Percentiles rank a stretch among this genome's conserved stretches.
These are phyloP conservation scores for Nicotiana tomentosiformis DNA, from an alignment of 257 asterid genomes.

Conservation along the genomic window DNA sequence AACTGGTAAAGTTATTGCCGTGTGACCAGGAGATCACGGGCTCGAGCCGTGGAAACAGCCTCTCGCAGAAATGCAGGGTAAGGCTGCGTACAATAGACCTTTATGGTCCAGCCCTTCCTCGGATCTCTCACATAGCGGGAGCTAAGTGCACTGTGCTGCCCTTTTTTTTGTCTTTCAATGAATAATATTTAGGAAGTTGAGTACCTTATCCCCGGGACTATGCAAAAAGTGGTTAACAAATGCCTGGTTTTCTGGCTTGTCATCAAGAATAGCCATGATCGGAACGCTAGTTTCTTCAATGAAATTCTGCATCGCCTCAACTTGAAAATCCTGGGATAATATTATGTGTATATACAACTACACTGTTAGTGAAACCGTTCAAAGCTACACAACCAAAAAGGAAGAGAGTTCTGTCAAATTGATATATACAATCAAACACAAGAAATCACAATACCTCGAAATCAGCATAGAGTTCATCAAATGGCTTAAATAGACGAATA, in stretches of 20 bases:
- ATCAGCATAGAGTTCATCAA: conserved; percentile 71
- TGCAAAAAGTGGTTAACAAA: conserved; percentile 55
- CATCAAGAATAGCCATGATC: conserved; percentile 46
- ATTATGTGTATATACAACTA: not conserved
- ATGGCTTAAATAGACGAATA: conserved; percentile 74
- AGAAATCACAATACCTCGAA: conserved; percentile 33
- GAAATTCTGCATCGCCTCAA: conserved; percentile 64
- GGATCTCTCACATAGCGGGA: too few species aligned
- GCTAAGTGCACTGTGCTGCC: too few species aligned
- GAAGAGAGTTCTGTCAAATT: not conserved
- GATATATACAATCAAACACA: not conserved
- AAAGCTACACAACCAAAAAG: not conserved
- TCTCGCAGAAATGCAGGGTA: too few species aligned
- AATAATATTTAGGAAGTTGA: not conserved
- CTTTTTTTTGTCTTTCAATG: not conserved
- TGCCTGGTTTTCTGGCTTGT: conserved; percentile 46
- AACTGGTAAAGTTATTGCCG: too few species aligned
- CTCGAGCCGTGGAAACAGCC: too few species aligned
- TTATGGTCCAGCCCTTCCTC: too few species aligned
- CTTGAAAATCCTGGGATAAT: conserved; percentile 57
- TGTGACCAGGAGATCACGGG: too few species aligned
- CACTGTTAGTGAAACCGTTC: not conserved
- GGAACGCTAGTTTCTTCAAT: conserved; percentile 51
- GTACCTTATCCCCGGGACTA: conserved; percentile 50
- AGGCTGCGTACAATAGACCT: too few species aligned